Evolutionary conservation across 2,329 filamentous ascomycete species (phyloP).

Genomic region (Aspergillus carbonarius): DNA sequence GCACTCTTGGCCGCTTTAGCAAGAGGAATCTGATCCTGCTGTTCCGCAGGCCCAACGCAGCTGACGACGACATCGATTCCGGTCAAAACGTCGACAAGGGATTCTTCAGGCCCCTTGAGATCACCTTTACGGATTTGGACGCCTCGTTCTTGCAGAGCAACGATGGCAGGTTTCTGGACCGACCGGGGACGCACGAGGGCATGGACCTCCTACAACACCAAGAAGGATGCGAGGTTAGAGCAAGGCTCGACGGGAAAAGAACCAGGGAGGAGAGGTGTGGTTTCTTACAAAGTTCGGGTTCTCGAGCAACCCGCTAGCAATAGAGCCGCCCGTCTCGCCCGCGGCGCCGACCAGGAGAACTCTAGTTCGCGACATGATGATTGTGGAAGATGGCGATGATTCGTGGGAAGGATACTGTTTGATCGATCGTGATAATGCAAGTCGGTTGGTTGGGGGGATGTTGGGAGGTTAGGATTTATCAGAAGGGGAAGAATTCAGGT

Average conservation of each 20-base stretch:
- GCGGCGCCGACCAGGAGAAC: slow-evolving; percentile 41
- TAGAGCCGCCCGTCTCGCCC: slow-evolving; percentile 42
- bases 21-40: slow-evolving; percentile 48
- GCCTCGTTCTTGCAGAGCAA: slow-evolving; percentile 43
- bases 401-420: not conserved
- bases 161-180: slow-evolving; percentile 47
- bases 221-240: slow-evolving; percentile 9
- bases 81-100: slow-evolving; percentile 43
- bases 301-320: slow-evolving; percentile 38
- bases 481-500: slow-evolving; percentile 1
- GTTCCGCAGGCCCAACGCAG: slow-evolving; percentile 36
- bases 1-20: slow-evolving; percentile 51
- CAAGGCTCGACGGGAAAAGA: not conserved
- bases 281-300: slow-evolving; percentile 24
- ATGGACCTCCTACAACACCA: slow-evolving; percentile 46
- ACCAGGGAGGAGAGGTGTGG: slow-evolving; percentile 8
- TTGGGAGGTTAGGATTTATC: not conserved
- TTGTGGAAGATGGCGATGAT: slow-evolving; percentile 8
- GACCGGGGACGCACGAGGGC: slow-evolving; percentile 50
- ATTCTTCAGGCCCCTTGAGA: slow-evolving; percentile 42
- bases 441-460: not conserved
- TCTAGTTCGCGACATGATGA: slow-evolving; percentile 36
- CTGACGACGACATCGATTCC: slow-evolving; percentile 50
- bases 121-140: slow-evolving; percentile 47
- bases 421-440: not conserved